Conservation (phyloP, 495 filamentous ascomycete genomes). For the Chaetomium tenue region DNA sequence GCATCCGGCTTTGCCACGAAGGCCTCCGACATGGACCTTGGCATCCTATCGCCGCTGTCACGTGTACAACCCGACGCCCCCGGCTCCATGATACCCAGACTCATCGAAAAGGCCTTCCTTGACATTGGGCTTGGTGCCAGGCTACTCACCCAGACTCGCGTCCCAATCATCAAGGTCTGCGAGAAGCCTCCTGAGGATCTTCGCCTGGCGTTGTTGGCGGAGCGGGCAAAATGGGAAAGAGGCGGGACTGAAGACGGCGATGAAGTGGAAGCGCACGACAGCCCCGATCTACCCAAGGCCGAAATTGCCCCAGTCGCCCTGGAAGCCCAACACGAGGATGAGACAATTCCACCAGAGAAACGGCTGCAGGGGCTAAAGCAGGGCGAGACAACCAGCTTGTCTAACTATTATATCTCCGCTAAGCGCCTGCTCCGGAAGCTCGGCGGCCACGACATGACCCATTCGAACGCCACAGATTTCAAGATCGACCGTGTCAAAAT, state of each 20-base stretch:
- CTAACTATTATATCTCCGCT: slow-evolving; percentile 42
- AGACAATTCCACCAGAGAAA: slow-evolving; percentile 24
- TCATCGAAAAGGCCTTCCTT: slow-evolving; percentile 69
- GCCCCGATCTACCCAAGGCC: slow-evolving; percentile 26
- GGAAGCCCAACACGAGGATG: neutral
- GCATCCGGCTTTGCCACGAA: slow-evolving; percentile 70
- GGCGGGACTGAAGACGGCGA: slow-evolving; percentile 43
- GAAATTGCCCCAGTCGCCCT: neutral
- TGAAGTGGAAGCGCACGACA: slow-evolving; percentile 43
- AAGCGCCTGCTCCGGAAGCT: slow-evolving; percentile 49
- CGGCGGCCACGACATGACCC: slow-evolving; percentile 48
- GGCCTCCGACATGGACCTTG: slow-evolving; percentile 73
- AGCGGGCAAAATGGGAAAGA: slow-evolving; percentile 60
- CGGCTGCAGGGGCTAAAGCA: slow-evolving; percentile 41
- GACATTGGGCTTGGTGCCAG: slow-evolving; percentile 65
- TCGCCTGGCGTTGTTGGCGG: slow-evolving; percentile 50
- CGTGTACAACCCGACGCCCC: slow-evolving; percentile 46
- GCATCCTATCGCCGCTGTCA: slow-evolving; percentile 59
- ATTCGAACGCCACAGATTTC: slow-evolving; percentile 39
- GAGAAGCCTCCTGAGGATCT: slow-evolving; percentile 60
- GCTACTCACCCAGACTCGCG: slow-evolving; percentile 67
- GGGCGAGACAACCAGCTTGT: slow-evolving; percentile 34
- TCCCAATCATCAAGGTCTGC: slow-evolving; percentile 81
- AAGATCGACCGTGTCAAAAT: slow-evolving; percentile 40
- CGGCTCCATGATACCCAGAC: slow-evolving; percentile 57